Evolutionary conservation across 805 yeast genomes (phyloP), one percentile per base, ranked within the genome.

Genomic region (Barnettozyma sp.): DNA sequence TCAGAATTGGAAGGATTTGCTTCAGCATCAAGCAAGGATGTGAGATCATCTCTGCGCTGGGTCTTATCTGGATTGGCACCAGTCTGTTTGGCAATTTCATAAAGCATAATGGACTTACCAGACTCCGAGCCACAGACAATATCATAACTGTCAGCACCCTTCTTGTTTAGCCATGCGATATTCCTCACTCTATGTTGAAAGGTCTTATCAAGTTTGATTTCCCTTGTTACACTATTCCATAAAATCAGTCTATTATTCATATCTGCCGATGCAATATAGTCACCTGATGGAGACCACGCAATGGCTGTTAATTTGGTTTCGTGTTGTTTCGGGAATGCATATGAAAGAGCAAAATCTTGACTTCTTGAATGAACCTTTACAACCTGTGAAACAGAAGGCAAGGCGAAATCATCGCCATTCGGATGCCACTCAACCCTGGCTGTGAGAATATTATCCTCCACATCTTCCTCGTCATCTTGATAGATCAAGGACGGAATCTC

Each of bases 401-500:
- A 50, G 2, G 87, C 85, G 32, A 86, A 63, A n/a, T 64, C 55
- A 35, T 72, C 72, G 13, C 94, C 94, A 35, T 70, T 65, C 2
- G 81, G 73, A 38, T 76, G 73, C 95, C 95, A 86, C 24, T 70
- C 72, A 2, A 76, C 68, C 27, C 69, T 70, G 0, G 83, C 68
- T 18, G 78, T 59, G 2, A 71, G 52, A 28, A 71, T 57, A 48
- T 64, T 65, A 26, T 63, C 68, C 26, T 53, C 56, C 6, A 45
- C 45, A 3, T 49, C 48, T 10, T 56, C 60, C n/a, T 55, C 58
- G 18, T 57, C 59, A 25, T 71, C 78, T 11, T 47, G 55, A 42
- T 46, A 68, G 27, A 67, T 66, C 29, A 66, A 52, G 14, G 46
- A 49, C 1, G 65, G 63, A 3, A 76, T 52, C 20, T 64, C 57